Evolutionary conservation across 2,329 filamentous ascomycete genomes (phyloP), one percentile per base, ranked within the genome.

Genomic region (Trichoderma polysporum): DNA sequence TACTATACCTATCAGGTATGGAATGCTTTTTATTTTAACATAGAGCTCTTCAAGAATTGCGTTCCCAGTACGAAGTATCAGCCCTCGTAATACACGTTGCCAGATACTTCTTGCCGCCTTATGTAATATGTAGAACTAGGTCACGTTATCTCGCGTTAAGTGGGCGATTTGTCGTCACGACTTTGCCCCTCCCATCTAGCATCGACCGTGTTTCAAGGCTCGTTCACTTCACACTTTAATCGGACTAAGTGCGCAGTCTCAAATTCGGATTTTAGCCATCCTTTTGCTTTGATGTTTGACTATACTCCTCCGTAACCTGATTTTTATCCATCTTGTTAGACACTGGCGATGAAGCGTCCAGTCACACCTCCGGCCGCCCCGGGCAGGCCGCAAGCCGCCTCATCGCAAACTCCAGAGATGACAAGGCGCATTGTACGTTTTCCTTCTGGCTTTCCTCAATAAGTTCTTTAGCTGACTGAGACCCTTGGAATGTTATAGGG

Each of bases 331-430:
- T 50, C 10, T 39, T 2, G 6, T 8, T n/a, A 7, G 10, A 33
- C 4, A 31, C 25, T 3, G 57, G 60, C 63, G 10, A 86, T 86
- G 84, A 83, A 83, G 53, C 80, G 80, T 12, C 77, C 81, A 29
- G 75, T 76, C 13, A 86, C 84, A 66, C 83, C 84, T 64, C 82
- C 83, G 45, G 71, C 74, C 63, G 70, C 71, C 19, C 69, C 77
- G 65, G 76, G 62, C 66, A 73, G 73, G 54, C 75, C 74, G 19
- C 74, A 73, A 7, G 73, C 74, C 47, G 70, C 73, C 35, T 83
- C 84, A 31, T 84, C 85, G 35, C 83, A 80, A 4, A 87, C 85
- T 0, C 85, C 86, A 5, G 85, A 85, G 69, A 81, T 83, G 12
- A 84, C 81, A 19, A 80, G 84, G 69, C 81, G 84, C 71, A 87